Base-by-base conservation (phyloP, 2,329 filamentous ascomycete genomes). In the Apiospora aurea region DNA sequence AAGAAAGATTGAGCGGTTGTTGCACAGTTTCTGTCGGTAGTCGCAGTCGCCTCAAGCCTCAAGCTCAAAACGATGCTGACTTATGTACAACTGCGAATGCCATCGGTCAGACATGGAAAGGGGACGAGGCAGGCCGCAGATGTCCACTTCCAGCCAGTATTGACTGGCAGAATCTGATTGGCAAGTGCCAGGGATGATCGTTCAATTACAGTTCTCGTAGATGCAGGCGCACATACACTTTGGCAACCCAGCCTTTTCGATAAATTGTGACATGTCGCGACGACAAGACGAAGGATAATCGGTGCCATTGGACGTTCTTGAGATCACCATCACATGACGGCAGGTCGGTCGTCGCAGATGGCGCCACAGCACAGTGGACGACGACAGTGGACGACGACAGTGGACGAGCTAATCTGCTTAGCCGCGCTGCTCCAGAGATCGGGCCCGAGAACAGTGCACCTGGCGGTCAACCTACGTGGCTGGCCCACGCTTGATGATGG, bases 391-490 rank as follows among this genome's bases (percentile, higher is more conserved):
- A n/a, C n/a, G n/a, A n/a, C n/a, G n/a, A 21, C 13, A 43, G 10
- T 43, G 3, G 16, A 4, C 3, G 7, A 61, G 53, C 26, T 38
- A 38, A 21, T 38, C 16, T 21, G 2, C 16, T 29, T 34, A 6
- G 53, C 14, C 53, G 29, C 29, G 53, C 29, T 61, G 53, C 53
- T 34, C 53, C 13, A 26, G 49, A 53, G 49, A 53, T 21, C 29
- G 14, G 53, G 26, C 53, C 53, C 38, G 8, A 61, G 29, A 34
- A 61, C 29, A 38, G 29, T 41, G 34, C 57, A 34, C 34, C n/a
- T 64, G n/a, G 57, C 34, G 57, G 57, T 41, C 57, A 64, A 64
- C 34, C 34, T 38, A 38, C 57, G 57, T 41, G 34, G 34, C 57
- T 64, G 57, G 34, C 18, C 21, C 26, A 29, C 26, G n/a, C n/a